Base-by-base conservation (phyloP, 1,284 basidiomycete species). In the Heterobasidion irregulare region DNA sequence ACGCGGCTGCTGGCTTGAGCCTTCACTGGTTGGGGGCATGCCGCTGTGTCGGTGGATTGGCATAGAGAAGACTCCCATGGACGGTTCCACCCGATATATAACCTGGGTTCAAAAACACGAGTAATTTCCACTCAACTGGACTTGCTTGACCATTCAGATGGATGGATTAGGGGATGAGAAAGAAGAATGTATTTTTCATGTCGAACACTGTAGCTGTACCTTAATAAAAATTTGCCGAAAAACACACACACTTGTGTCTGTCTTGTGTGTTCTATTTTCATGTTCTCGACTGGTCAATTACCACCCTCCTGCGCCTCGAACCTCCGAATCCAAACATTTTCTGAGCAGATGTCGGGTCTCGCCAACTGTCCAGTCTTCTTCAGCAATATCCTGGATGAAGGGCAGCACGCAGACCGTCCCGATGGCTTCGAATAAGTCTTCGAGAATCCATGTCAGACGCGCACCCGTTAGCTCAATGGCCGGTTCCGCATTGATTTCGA, bases 401-500 rank as follows among this genome's bases (percentile, higher is more conserved):
- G 92, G 89, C 55, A 74, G 73, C 1, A 95, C 75, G 59, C 83
- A 86, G n/a, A 82, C 75, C 59, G 77, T 72, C 1, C 82, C 83
- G 13, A 92, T 89, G 0, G 82, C 78, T 48, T 75, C 73, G 71
- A 97, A 97, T 53, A 98, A 75, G 58, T 89, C 86, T 60, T 89
- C 81, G 47, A 94, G 72, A 47, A 94, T 83, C 79, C 86, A 86
- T 5, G 81, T 79, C 47, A 98, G 73, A 44, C 90, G 78, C n/a
- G 83, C 77, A 0, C 96, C 97, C 0, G 92, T 95, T 59, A 98
- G 82, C 63, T 95, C 91, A 61, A 98, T 98, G 54, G 98, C 96
- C 2, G 96, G 96, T 62, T 97, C 95, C 18, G 95, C 87, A 67
- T 98, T 98, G 65, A 97, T 78, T 68, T 98, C 96, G 33, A 98